Evolutionary conservation across 176 grass and related monocot genomes (phyloP).

Genomic region (Chrysopogon serrulatus): DNA sequence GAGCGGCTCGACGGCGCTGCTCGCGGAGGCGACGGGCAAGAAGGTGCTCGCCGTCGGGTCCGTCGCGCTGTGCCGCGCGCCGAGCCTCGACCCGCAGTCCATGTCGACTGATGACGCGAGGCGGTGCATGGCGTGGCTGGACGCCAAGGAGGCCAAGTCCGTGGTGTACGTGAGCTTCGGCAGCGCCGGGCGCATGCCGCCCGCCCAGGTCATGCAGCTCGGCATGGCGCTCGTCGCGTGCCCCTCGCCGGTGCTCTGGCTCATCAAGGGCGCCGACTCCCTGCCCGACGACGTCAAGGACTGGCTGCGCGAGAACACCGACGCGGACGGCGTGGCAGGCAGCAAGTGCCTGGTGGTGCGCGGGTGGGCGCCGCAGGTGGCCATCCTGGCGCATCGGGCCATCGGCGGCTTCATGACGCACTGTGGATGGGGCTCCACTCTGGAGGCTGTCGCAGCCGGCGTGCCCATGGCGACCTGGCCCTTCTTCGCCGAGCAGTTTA

Average conservation of each 20-base stretch:
- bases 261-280: conserved; percentile 32
- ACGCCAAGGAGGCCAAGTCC: conserved; percentile 31
- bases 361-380: conserved; percentile 71
- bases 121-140: conserved; percentile 62
- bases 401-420: conserved; percentile 84
- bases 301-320: conserved; percentile 44
- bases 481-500: conserved; percentile 60
- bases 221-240: conserved; percentile 50
- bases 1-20: background rate
- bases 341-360: conserved; percentile 42
- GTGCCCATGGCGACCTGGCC: conserved; percentile 69
- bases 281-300: conserved; percentile 23
- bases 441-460: conserved; percentile 61
- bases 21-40: background rate
- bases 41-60: background rate
- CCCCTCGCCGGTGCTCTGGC: conserved; percentile 44
- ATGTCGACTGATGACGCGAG: conserved; percentile 10
- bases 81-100: background rate
- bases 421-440: conserved; percentile 85
- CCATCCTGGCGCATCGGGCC: conserved; percentile 52
- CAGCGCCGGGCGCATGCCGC: conserved; percentile 33
- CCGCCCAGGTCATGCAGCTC: conserved; percentile 56
- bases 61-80: background rate
- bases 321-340: background rate
- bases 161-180: conserved; percentile 86